These are phyloP conservation scores for Dittrichia graveolens DNA, from an alignment of 129 eudicot genomes.

Conservation along the genomic window DNA sequence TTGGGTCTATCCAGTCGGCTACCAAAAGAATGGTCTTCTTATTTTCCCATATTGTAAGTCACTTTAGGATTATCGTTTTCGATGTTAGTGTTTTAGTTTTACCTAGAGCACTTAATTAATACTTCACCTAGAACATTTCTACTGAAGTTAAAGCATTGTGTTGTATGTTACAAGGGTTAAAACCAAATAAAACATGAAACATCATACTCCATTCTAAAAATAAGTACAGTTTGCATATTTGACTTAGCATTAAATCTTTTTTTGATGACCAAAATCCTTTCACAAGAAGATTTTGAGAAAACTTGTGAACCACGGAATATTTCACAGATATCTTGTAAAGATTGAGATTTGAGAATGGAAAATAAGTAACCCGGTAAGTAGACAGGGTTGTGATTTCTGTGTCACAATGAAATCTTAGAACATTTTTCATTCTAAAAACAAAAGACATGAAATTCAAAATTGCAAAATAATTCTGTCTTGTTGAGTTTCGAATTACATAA, in stretches of 20 bases:
- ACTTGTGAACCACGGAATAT: background rate
- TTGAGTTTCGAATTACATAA: background rate
- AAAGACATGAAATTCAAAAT: background rate
- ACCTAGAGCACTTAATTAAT: background rate
- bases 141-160: background rate
- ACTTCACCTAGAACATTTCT: background rate
- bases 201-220: slow-evolving; percentile 6
- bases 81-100: background rate
- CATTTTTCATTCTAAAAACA: background rate
- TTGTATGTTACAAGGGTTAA: background rate
- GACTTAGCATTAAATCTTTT: background rate
- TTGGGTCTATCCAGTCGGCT: background rate
- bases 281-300: background rate
- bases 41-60: background rate
- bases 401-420: slow-evolving; percentile 1
- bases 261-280: background rate
- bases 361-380: background rate
- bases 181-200: slow-evolving; percentile 4
- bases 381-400: background rate
- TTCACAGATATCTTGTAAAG: background rate
- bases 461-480: background rate
- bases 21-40: background rate
- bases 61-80: background rate
- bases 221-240: background rate
- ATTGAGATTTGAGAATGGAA: background rate